Percentiles rank a stretch among this genome's conserved stretches.
phyloP scores from a whole-genome alignment of 352 stramenopile species.

The Globisporangium nodosum region DNA sequence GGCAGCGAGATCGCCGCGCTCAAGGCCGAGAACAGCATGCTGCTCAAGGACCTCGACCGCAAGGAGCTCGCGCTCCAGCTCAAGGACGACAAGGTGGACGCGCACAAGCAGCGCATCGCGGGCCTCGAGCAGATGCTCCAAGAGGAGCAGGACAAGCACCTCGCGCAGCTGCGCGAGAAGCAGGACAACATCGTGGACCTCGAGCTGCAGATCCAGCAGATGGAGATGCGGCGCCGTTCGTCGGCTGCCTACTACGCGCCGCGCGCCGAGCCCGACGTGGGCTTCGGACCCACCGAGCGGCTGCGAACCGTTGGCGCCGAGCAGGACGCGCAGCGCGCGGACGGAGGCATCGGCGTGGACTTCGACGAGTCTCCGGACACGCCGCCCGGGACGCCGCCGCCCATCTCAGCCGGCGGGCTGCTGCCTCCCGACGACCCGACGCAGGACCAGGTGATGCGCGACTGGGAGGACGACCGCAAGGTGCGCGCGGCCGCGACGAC shows the following conservation, averaged over 20 bases:
- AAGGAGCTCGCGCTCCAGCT: slow-evolving; percentile 60
- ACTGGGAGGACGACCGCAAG: slow-evolving; percentile 66
- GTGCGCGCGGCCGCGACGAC: slow-evolving; percentile 36
- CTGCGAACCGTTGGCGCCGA: slow-evolving; percentile 15
- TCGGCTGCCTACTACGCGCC: slow-evolving; percentile 38
- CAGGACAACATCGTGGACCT: slow-evolving; percentile 63
- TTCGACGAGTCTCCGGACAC: slow-evolving; percentile 60
- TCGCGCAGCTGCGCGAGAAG: slow-evolving; percentile 61
- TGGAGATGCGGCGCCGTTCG: slow-evolving; percentile 47
- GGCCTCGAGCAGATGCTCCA: slow-evolving; percentile 51
- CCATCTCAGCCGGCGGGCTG: slow-evolving; percentile 48
- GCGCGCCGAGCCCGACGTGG: slow-evolving; percentile 32
- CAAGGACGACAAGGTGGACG: slow-evolving; percentile 55
- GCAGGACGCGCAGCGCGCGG: slow-evolving; percentile 12
- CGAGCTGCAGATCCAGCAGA: slow-evolving; percentile 55
- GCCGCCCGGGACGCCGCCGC: slow-evolving; percentile 66
- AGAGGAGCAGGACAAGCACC: slow-evolving; percentile 59
- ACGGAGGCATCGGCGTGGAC: slow-evolving; percentile 11
- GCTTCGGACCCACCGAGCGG: slow-evolving; percentile 43
- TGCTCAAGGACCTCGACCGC: slow-evolving; percentile 71
- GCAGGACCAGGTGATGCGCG: slow-evolving; percentile 49
- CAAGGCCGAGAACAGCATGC: slow-evolving; percentile 63
- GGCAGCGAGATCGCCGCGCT: slow-evolving; percentile 46
- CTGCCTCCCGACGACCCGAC: slow-evolving; percentile 46
- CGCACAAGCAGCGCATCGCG: slow-evolving; percentile 58